phyloP scores from a whole-genome alignment of 257 asterid species.

The Solanum chmielewskii region DNA sequence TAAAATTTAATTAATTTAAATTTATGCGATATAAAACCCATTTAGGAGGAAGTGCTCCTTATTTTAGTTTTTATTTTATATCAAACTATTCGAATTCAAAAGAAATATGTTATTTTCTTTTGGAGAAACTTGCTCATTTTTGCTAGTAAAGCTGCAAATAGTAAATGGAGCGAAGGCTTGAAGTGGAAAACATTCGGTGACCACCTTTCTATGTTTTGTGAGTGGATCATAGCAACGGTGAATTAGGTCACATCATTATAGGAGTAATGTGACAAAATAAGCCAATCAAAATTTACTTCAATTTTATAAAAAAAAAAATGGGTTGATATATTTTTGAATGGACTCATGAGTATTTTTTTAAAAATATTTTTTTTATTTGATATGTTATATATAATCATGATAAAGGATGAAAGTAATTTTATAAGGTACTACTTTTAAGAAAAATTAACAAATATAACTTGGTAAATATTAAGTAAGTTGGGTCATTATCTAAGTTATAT shows the following conservation, averaged over 20 bases:
- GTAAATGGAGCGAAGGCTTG: background rate
- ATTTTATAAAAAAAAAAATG: too few relatives aligned
- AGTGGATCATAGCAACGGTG: background rate
- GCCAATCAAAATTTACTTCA: too few relatives aligned
- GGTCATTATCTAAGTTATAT: too few relatives aligned
- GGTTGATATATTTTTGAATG: too few relatives aligned
- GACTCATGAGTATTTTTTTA: too few relatives aligned
- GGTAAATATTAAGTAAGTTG: too few relatives aligned
- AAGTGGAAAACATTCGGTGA: background rate
- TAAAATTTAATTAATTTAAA: too few relatives aligned
- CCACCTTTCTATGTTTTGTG: background rate
- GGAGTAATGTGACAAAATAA: background rate
- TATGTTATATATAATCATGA: background rate
- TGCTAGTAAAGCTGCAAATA: background rate
- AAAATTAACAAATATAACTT: too few relatives aligned
- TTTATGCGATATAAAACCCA: fast-evolving
- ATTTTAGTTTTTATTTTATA: too few relatives aligned
- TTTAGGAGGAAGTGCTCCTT: fast-evolving
- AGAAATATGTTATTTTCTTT: background rate
- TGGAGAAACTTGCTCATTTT: background rate
- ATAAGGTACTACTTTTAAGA: background rate
- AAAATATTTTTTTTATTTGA: background rate
- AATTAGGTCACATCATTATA: background rate
- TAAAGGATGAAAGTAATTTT: background rate
- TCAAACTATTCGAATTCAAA: too few relatives aligned